These are phyloP conservation scores for Cyberlindnera maclurae DNA, from an alignment of 805 yeast genomes.

Conservation along the genomic window DNA sequence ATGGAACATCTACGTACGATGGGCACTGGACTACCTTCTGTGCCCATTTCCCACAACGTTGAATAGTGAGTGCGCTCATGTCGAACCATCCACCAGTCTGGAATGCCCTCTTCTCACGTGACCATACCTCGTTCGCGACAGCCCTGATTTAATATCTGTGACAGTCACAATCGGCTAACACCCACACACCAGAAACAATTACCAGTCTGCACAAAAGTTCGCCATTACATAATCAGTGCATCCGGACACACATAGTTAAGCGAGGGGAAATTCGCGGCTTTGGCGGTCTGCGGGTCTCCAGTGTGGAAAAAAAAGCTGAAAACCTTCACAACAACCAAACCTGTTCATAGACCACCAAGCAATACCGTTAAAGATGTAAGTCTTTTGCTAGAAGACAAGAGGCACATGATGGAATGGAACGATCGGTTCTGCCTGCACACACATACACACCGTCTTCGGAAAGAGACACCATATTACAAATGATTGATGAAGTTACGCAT, in stretches of 20 bases:
- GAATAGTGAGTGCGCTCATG: too few relatives aligned
- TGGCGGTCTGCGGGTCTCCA: conserved; percentile 1
- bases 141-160: too few relatives aligned
- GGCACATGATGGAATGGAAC: background rate
- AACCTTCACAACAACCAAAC: conserved; percentile 11
- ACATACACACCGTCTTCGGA: too few relatives aligned
- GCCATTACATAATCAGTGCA: conserved; percentile 2
- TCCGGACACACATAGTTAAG: conserved; percentile 7
- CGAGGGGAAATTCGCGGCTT: background rate
- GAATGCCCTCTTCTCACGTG: too few relatives aligned
- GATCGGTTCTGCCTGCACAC: too few relatives aligned
- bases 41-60: too few relatives aligned
- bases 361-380: conserved; percentile 4
- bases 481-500: too few relatives aligned
- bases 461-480: too few relatives aligned
- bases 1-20: too few relatives aligned
- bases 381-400: background rate
- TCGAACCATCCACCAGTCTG: too few relatives aligned
- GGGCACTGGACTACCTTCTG: too few relatives aligned
- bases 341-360: conserved; percentile 1
- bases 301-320: conserved; percentile 18
- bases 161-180: conserved; percentile 1
- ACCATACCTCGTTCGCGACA: too few relatives aligned
- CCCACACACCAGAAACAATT: background rate
- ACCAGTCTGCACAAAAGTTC: background rate